Percentiles rank a stretch among this genome's conserved stretches.
Evolutionary conservation across 768 basidiomycete species (phyloP).

Genomic region (Daedaleopsis nitida): DNA sequence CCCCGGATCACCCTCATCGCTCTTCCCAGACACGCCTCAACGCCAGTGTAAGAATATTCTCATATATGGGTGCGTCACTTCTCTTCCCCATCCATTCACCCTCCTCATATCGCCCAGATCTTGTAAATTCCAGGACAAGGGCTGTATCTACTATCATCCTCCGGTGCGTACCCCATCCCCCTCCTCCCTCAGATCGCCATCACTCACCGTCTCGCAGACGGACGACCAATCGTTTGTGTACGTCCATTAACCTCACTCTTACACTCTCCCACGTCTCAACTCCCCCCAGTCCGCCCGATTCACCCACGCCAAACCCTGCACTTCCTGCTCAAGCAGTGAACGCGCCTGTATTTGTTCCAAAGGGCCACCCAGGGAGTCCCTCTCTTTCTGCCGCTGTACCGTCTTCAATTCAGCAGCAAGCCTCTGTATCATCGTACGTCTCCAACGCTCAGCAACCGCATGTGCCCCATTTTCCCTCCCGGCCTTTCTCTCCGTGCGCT

Average conservation of each 20-base stretch:
- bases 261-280: constrained; percentile 2
- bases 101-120: constrained; percentile 45
- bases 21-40: constrained; percentile 59
- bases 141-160: constrained; percentile 84
- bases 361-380: constrained; percentile 35
- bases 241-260: constrained; percentile 12
- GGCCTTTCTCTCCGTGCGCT: neutral
- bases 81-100: neutral
- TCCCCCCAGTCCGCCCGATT: constrained; percentile 43
- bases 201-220: constrained; percentile 19
- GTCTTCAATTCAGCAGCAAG: constrained; percentile 14
- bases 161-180: constrained; percentile 44
- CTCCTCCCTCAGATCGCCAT: constrained; percentile 4
- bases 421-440: constrained; percentile 15
- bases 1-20: constrained; percentile 16
- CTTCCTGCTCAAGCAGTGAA: constrained; percentile 71
- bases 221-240: constrained; percentile 32
- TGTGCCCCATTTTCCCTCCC: neutral
- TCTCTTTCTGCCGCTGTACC: constrained; percentile 17
- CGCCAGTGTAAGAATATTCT: constrained; percentile 89
- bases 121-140: constrained; percentile 86
- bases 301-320: constrained; percentile 41
- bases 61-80: constrained; percentile 79
- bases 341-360: constrained; percentile 85
- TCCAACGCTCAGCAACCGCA: neutral